These are phyloP conservation scores for Avena atlantica DNA, from an alignment of 176 grass and related monocot genomes.

Conservation along the genomic window DNA sequence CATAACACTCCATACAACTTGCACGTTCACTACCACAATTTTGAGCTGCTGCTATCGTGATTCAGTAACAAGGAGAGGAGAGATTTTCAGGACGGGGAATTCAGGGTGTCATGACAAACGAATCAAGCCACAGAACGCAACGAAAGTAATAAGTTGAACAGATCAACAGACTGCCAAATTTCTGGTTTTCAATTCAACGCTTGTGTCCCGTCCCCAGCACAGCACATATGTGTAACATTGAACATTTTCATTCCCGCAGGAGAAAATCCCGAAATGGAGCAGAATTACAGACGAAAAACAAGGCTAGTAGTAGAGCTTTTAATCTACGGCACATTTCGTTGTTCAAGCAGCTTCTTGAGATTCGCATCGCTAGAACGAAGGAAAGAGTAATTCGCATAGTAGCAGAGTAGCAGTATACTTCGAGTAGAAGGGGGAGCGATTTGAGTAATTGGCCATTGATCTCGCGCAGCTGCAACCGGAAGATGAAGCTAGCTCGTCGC, in stretches of 20 bases:
- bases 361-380: background rate
- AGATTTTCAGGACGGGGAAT: too few relatives aligned
- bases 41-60: too few relatives aligned
- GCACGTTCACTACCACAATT: background rate
- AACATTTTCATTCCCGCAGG: background rate
- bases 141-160: background rate
- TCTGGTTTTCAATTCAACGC: background rate
- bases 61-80: too few relatives aligned
- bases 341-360: conserved; percentile 11
- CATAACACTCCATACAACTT: background rate
- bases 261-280: background rate
- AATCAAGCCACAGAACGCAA: background rate
- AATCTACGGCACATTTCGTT: conserved; percentile 16
- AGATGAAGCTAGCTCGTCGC: conserved; percentile 33
- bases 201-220: background rate
- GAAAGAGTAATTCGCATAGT: background rate
- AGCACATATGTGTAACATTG: background rate
- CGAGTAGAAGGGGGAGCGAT: conserved; percentile 6
- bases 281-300: conserved; percentile 16
- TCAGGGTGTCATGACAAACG: background rate
- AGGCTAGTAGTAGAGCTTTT: conserved; percentile 9
- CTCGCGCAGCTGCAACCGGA: background rate
- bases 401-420: background rate
- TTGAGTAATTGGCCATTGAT: conserved; percentile 26
- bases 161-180: conserved; percentile 22